Base-by-base conservation (phyloP, 1,284 basidiomycete species). In the Ceratobasidium sp. region DNA sequence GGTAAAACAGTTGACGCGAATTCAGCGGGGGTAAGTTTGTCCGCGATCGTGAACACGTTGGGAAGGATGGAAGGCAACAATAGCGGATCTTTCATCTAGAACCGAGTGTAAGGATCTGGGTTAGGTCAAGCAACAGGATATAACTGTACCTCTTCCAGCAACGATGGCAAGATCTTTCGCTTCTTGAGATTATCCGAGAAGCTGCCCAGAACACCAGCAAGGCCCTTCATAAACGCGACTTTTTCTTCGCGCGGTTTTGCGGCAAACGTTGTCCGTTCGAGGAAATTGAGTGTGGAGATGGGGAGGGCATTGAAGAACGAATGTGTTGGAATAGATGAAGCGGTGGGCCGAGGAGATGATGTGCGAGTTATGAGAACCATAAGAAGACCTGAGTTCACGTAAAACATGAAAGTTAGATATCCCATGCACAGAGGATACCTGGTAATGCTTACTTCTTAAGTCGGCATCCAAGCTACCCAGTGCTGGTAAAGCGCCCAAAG, bases 241-340 rank as follows among this genome's bases (percentile, higher is more conserved):
- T 98, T 96, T 79, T 98, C 97, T 81, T 98, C 96, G 67, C 92
- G 84, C 2, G 94, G 90, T 80, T 98, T 96, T 0, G 94, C 89
- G 1, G 95, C 94, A 79, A 99, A 99, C 73, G 90, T 96, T 14
- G 96, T 94, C 4, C 96, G 88, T 78, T 98, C 96, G 74, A 99
- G 84, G 82, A 98, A 99, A 78, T 95, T 96, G 44, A 99, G 86
- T 0, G 96, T 98, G 0, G 94, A 96, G 42, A 99, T 96, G 16
- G 96, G 92, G n/a, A 98, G 84, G 8, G 95, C 96, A 4, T 94
- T 96, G 83, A 99, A 99, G 85, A 97, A 98, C 0, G 91, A 79
- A 76, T 94, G 90, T 0, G 89, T 86, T 7, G 94, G 90, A 48
- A 99, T 87, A 0, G 89, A 87, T 2, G 86, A 83, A 2, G 96